Conservation (phyloP, 495 filamentous ascomycete species). For the Xeromyces bisporus region DNA sequence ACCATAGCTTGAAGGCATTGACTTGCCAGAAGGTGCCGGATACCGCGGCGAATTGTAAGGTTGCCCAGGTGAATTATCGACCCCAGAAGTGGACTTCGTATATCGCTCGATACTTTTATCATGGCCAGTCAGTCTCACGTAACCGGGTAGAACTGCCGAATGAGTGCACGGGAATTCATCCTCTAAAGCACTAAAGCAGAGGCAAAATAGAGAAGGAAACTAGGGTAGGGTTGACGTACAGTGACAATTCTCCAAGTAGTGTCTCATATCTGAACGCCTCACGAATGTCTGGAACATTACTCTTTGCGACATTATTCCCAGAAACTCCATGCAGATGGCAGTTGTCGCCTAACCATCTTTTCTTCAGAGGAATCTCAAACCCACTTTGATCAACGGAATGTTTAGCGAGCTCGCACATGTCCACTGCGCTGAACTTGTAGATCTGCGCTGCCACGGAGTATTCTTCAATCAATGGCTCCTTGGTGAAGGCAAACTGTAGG, state of each 20-base stretch:
- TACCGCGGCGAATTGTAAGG: neutral
- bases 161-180: too few relatives aligned
- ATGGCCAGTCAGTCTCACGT: too few relatives aligned
- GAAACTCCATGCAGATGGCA: slow-evolving; percentile 55
- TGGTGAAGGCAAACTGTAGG: slow-evolving; percentile 94
- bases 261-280: slow-evolving; percentile 81
- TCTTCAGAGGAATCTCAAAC: slow-evolving; percentile 76
- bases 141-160: too few relatives aligned
- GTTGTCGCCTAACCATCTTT: slow-evolving; percentile 68
- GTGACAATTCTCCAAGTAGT: slow-evolving; percentile 56
- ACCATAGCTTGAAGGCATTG: neutral
- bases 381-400: slow-evolving; percentile 90
- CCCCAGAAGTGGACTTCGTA: neutral
- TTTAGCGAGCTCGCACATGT: slow-evolving; percentile 97
- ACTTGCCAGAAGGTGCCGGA: neutral
- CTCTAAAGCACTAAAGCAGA: too few relatives aligned
- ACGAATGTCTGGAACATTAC: slow-evolving; percentile 84
- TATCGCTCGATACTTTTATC: neutral
- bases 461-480: slow-evolving; percentile 94
- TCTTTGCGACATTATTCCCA: slow-evolving; percentile 86
- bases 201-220: neutral
- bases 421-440: slow-evolving; percentile 89
- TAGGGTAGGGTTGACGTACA: slow-evolving; percentile 36
- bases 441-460: slow-evolving; percentile 97
- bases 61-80: neutral